A percentile compares a stretch with the other conserved stretches of the same genome.
phyloP scores from a whole-genome alignment of 768 basidiomycete species.

The Naganishia vishniacii region DNA sequence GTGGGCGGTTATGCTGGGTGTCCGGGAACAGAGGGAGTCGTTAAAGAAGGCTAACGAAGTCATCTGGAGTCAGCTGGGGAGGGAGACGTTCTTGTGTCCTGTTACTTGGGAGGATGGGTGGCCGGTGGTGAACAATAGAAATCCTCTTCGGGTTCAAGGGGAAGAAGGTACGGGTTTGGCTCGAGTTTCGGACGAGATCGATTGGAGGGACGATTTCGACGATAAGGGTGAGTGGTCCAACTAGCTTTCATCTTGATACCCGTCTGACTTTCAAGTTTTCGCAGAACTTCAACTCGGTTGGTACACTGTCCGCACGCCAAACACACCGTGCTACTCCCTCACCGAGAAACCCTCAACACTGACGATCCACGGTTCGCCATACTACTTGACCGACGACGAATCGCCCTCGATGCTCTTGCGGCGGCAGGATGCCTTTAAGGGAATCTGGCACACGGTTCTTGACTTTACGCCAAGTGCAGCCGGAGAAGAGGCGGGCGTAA shows the following conservation, averaged over 20 bases:
- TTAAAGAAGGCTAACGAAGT: background rate
- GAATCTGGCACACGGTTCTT: constrained; percentile 10
- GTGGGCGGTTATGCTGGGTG: constrained; percentile 41
- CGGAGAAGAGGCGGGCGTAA: constrained; percentile 29
- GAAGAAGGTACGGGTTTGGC: background rate
- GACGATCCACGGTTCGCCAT: constrained; percentile 26
- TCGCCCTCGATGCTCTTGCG: constrained; percentile 25
- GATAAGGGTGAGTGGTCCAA: background rate
- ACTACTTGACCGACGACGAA: constrained; percentile 27
- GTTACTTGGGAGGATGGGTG: constrained; percentile 29
- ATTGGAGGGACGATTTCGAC: constrained; percentile 19
- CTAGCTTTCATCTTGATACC: too few species aligned
- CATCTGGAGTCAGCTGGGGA: constrained; percentile 43
- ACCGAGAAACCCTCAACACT: constrained; percentile 24
- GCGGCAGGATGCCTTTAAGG: constrained; percentile 31
- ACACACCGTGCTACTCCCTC: constrained; percentile 22
- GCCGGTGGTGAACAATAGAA: constrained; percentile 30
- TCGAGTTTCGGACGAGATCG: background rate
- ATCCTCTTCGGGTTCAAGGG: constrained; percentile 25
- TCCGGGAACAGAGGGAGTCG: constrained; percentile 20
- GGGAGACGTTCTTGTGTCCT: constrained; percentile 50
- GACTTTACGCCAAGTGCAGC: constrained; percentile 19
- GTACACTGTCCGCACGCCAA: constrained; percentile 34
- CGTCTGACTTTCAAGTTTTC: too few species aligned
- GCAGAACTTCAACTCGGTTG: constrained; percentile 25